Evolutionary conservation across 192 early-diverging fungal genomes (phyloP).

Genomic region (Coemansia sp.): DNA sequence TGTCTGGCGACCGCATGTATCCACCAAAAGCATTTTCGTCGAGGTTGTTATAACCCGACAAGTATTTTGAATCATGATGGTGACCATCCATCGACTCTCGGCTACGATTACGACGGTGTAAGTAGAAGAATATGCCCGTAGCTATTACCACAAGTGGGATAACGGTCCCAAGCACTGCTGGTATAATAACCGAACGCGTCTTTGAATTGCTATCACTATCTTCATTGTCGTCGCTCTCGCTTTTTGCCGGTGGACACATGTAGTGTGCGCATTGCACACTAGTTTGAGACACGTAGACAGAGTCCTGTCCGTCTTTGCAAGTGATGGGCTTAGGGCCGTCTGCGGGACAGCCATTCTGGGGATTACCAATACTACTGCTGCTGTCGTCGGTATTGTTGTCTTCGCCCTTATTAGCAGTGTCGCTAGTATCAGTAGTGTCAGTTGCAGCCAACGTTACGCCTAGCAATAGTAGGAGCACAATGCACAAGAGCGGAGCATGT

Average conservation of each 20-base stretch:
- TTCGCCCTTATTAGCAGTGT: neutral
- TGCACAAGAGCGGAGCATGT: neutral
- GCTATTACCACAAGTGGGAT: slow-evolving; percentile 22
- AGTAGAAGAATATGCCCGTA: slow-evolving; percentile 20
- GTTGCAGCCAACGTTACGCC: neutral
- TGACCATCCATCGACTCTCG: slow-evolving; percentile 22
- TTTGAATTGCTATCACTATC: neutral
- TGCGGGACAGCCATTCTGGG: slow-evolving; percentile 18
- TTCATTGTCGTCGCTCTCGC: neutral
- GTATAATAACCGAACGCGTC: slow-evolving; percentile 23
- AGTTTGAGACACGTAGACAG: slow-evolving; percentile 32
- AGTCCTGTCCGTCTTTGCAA: slow-evolving; percentile 25
- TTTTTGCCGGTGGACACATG: slow-evolving; percentile 10
- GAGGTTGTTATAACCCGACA: slow-evolving; percentile 46
- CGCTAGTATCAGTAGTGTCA: neutral
- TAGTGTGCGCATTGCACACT: slow-evolving; percentile 42
- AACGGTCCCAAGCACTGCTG: slow-evolving; percentile 37
- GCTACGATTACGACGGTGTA: slow-evolving; percentile 24
- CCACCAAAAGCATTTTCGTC: slow-evolving; percentile 25
- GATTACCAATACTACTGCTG: slow-evolving; percentile 6
- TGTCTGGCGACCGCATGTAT: slow-evolving; percentile 16
- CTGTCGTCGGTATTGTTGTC: slow-evolving; percentile 6
- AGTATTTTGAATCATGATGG: slow-evolving; percentile 35
- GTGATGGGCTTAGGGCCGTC: slow-evolving; percentile 14
- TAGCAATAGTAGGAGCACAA: slow-evolving; percentile 4